Base-by-base conservation (phyloP, 2,329 filamentous ascomycete species). In the Fusarium sublunatum region DNA sequence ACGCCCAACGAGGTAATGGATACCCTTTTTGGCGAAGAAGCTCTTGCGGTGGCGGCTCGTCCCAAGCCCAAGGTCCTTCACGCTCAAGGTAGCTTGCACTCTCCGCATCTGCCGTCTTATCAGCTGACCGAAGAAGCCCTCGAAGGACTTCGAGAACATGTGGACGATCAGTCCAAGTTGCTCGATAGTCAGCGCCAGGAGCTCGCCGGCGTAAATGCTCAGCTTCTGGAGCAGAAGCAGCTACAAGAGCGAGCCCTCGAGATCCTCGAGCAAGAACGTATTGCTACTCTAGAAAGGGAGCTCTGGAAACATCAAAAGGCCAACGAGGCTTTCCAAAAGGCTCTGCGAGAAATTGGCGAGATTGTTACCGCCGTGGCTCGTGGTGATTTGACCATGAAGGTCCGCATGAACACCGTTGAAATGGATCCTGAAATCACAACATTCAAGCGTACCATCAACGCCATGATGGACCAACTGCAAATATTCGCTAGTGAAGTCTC, bases 371-470 rank as follows among this genome's bases (percentile, higher is more conserved):
- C 94, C 62, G 95, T 98, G 67, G 95, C 94, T 54, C 92, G 92
- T 71, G 94, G 94, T 78, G 94, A 98, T 74, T 83, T 98, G 60
- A 97, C 93, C 76, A 97, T 97, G 83, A 96, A 97, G 79, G 94
- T 97, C 64, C 88, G 94, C 72, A 96, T 98, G 76, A 95, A 97
- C 75, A 91, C 91, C 5, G 90, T 96, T 67, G 94, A 98, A 80
- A 95, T 97, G 90, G 94, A 98, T 82, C 93, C 93, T 26, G 94
- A 98, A 83, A 98, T 98, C 73, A 95, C 93, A 26, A 93, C 92
- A 9, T 98, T 98, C 83, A 98, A 98, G 80, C 89, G 92, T 71
- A 97, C 94, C 61, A 98, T 98, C 81, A 98, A 98, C 76, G 96
- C 91, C 68, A 98, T 98, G 94, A 96, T 98, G 87, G 94, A 98